These are phyloP conservation scores for Hemileccinum rubropunctum DNA, from an alignment of 768 basidiomycete genomes.

Conservation along the genomic window DNA sequence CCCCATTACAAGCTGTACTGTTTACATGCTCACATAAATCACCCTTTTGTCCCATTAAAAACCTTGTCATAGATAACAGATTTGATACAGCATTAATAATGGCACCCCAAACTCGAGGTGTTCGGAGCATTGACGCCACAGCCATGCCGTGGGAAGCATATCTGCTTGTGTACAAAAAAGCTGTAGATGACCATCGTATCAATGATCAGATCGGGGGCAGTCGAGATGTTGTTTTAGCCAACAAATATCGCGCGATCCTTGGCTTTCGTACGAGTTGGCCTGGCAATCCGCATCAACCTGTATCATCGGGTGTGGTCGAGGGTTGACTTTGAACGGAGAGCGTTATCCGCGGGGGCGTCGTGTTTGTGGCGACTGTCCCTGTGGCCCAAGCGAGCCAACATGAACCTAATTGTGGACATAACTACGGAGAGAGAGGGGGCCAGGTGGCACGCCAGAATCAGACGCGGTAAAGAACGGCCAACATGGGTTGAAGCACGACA, in stretches of 20 bases:
- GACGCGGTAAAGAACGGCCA: background rate
- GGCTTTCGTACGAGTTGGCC: constrained; percentile 24
- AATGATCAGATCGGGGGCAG: constrained; percentile 11
- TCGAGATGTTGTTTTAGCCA: background rate
- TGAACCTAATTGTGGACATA: background rate
- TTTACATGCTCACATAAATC: constrained; percentile 11
- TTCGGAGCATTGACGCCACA: constrained; percentile 8
- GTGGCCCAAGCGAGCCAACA: constrained; percentile 1
- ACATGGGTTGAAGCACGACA: constrained; percentile 9
- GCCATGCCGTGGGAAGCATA: constrained; percentile 21
- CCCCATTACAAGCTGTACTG: constrained; percentile 21
- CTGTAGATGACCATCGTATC: constrained; percentile 14
- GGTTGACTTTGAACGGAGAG: background rate
- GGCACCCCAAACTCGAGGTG: background rate
- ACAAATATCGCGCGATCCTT: background rate
- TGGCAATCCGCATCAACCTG: constrained; percentile 24
- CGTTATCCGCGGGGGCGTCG: background rate
- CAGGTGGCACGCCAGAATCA: background rate
- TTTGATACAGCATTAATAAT: background rate
- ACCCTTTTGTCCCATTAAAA: too few species aligned
- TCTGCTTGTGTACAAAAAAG: constrained; percentile 1
- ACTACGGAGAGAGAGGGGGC: background rate
- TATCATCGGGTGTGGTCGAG: constrained; percentile 3
- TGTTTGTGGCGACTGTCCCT: constrained; percentile 1
- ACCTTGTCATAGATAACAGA: too few species aligned